Conservation (phyloP, 2,329 filamentous ascomycete species). For the Rhytidhysteron rufulum region DNA sequence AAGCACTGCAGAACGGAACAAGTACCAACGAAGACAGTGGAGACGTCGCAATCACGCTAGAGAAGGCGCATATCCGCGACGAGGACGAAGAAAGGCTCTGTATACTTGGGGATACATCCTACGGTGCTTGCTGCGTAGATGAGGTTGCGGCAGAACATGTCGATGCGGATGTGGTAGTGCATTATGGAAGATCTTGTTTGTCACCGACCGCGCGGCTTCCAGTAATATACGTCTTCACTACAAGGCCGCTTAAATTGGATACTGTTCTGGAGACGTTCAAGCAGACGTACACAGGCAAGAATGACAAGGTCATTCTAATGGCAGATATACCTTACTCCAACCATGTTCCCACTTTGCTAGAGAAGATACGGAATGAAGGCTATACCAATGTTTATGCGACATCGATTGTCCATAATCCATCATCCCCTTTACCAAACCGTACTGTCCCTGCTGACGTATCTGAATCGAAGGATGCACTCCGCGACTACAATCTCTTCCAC, state of each 20-base stretch:
- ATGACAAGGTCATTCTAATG: conserved; percentile 70
- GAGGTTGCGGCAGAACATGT: conserved; percentile 95
- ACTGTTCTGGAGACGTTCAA: conserved; percentile 60
- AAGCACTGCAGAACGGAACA: neutral
- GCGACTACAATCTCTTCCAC: conserved; percentile 75
- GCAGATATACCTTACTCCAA: conserved; percentile 84
- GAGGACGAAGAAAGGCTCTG: conserved; percentile 57
- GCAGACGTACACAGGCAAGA: conserved; percentile 62
- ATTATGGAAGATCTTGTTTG: conserved; percentile 89
- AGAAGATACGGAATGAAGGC: conserved; percentile 56
- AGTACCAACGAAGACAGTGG: conserved; percentile 10
- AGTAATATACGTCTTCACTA: conserved; percentile 87
- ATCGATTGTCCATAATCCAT: conserved; percentile 70
- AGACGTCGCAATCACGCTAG: neutral
- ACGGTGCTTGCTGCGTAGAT: conserved; percentile 94
- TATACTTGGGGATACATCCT: conserved; percentile 92
- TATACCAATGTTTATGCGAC: conserved; percentile 70
- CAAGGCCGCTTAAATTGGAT: conserved; percentile 62
- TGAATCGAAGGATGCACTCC: conserved; percentile 49
- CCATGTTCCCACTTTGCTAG: conserved; percentile 61
- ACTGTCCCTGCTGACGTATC: conserved; percentile 55
- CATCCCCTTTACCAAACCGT: conserved; percentile 79
- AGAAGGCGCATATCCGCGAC: neutral
- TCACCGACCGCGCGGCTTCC: conserved; percentile 84
- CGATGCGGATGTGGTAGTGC: conserved; percentile 83